Evolutionary conservation across 306 rosid species (phyloP).

Genomic region (Casuarina glauca): DNA sequence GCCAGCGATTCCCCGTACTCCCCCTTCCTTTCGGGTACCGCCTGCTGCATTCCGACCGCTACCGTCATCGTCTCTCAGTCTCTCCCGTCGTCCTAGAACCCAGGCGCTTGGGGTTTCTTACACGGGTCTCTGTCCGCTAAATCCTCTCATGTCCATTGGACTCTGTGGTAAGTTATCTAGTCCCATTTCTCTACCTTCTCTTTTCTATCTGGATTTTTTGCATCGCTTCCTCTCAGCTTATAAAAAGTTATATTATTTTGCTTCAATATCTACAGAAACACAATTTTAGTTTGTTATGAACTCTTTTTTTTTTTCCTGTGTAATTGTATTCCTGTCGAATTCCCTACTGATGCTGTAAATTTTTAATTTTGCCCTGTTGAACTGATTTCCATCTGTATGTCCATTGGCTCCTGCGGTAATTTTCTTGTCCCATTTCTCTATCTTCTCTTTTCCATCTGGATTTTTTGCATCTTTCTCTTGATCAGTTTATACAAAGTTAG

Average conservation of each 20-base stretch:
- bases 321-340: neutral
- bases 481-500: neutral
- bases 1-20: slow-evolving; percentile 35
- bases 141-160: slow-evolving; percentile 29
- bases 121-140: slow-evolving; percentile 61
- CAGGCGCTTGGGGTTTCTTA: slow-evolving; percentile 36
- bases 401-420: neutral
- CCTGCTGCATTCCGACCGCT: slow-evolving; percentile 18
- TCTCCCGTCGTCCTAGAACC: neutral
- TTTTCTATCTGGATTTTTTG: neutral
- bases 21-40: slow-evolving; percentile 29
- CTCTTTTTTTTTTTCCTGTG: neutral
- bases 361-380: neutral
- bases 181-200: neutral
- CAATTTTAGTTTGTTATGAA: neutral
- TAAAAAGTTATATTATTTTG: neutral
- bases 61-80: no score
- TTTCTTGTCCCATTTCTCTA: neutral
- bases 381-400: neutral
- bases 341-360: neutral
- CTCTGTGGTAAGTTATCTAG: neutral
- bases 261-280: neutral
- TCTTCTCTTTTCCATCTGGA: neutral
- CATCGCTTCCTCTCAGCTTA: neutral
- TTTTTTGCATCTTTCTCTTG: neutral